Conservation (phyloP, 2,329 filamentous ascomycete species). For the Fusarium nygamai region DNA sequence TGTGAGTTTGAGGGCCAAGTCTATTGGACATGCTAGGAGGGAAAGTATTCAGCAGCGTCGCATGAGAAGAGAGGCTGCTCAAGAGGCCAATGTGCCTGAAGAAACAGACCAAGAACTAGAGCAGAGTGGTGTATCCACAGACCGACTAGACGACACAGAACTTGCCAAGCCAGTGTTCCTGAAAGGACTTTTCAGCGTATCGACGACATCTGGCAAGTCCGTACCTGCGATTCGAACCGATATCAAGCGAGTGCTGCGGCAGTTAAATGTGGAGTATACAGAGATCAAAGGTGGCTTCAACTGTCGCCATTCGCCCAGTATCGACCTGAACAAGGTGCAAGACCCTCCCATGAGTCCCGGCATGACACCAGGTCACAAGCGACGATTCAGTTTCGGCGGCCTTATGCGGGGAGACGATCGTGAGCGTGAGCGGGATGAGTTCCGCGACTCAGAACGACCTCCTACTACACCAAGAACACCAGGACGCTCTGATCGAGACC, state of each 20-base stretch:
- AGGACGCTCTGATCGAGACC: slow-evolving; percentile 65
- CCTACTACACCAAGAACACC: slow-evolving; percentile 56
- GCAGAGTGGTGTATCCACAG: slow-evolving; percentile 68
- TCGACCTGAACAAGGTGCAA: slow-evolving; percentile 80
- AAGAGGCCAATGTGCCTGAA: slow-evolving; percentile 84
- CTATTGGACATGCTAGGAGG: slow-evolving; percentile 85
- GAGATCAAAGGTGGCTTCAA: slow-evolving; percentile 95
- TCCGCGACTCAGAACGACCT: slow-evolving; percentile 65
- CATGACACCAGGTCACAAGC: slow-evolving; percentile 68
- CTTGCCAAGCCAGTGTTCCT: slow-evolving; percentile 93
- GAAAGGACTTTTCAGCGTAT: slow-evolving; percentile 96
- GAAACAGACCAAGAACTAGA: slow-evolving; percentile 87
- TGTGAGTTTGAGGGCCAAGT: slow-evolving; percentile 80
- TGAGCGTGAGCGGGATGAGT: slow-evolving; percentile 77
- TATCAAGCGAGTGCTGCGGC: slow-evolving; percentile 87
- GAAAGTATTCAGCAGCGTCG: slow-evolving; percentile 93
- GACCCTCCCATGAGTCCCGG: slow-evolving; percentile 71
- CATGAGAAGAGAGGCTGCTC: slow-evolving; percentile 75
- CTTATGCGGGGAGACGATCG: slow-evolving; percentile 66
- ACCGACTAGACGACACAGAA: slow-evolving; percentile 74
- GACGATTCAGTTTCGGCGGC: slow-evolving; percentile 86
- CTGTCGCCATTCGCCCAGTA: slow-evolving; percentile 88
- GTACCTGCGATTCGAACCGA: slow-evolving; percentile 86
- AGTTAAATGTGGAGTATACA: slow-evolving; percentile 88
- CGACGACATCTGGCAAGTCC: slow-evolving; percentile 93